Evolutionary conservation across 163 green algal species (phyloP), one percentile per base, ranked within the genome.

Genomic region (Scenedesmus sp.): DNA sequence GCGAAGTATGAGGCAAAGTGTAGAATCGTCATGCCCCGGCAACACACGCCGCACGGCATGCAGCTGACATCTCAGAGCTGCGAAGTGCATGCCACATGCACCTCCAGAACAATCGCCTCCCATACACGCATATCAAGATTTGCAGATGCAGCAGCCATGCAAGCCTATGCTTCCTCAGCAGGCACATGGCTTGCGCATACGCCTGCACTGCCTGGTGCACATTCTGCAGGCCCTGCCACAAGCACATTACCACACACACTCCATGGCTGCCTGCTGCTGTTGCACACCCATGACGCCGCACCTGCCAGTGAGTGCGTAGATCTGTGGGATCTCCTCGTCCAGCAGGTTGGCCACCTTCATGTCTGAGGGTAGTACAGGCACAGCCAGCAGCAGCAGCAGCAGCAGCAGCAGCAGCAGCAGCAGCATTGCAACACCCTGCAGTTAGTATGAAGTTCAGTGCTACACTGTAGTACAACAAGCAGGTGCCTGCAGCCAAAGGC

Each of bases 261-360:
- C 16, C 2, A 18, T 8, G 2, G 7, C 16, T 26, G 66, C 66
- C 66, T 76, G 66, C 66, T 76, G 66, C 16, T 76, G 66, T 6
- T 26, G 15, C 2, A 8, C 9, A 52, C 4, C 12, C 5, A 10
- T 73, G 82, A 12, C 23, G n/a, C 18, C 89, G 26, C 82, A 92
- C 89, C 89, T 82, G 54, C 89, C 89, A 9, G 89, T 92, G 95
- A 94, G 86, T 12, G 96, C 94, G 91, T 98, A 99, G 73, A 99
- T 97, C 96, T 99, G 98, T 13, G 97, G 96, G 83, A 97, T 96
- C 93, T 97, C 94, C 90, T 99, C 98, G 7, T 96, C 94, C 8
- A 98, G 93, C 91, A 99, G 92, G 93, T 99, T 99, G 88, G 96
- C 96, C 54, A 99, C 97, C 70, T 76, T 90, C 26, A 62, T 81